A percentile compares a stretch with the other conserved stretches of the same genome.
These are phyloP conservation scores for Davidsoniella neocaledoniae DNA, from an alignment of 2,329 filamentous ascomycete genomes.

Conservation along the genomic window DNA sequence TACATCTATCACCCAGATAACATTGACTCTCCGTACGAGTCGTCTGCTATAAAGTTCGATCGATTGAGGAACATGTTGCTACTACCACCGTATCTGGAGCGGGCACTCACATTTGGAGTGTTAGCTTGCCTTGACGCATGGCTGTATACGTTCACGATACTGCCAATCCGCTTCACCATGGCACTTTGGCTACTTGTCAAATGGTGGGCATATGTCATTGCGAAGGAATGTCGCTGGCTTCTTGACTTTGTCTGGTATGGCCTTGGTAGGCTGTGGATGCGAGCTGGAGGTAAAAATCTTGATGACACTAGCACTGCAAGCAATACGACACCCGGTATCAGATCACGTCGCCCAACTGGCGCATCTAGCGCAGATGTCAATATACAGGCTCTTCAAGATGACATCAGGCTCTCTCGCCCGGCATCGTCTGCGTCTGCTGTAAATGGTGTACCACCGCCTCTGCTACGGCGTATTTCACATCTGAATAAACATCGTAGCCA, in stretches of 20 bases:
- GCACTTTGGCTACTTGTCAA: slow-evolving; percentile 58
- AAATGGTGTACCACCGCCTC: neutral
- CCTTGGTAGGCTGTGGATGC: slow-evolving; percentile 58
- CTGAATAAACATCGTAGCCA: slow-evolving; percentile 17
- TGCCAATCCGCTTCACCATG: slow-evolving; percentile 74
- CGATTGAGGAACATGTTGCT: slow-evolving; percentile 77
- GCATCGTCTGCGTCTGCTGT: neutral
- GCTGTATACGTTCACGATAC: slow-evolving; percentile 91
- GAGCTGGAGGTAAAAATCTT: slow-evolving; percentile 15
- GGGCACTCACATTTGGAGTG: slow-evolving; percentile 71
- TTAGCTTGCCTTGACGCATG: slow-evolving; percentile 88
- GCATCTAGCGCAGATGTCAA: neutral
- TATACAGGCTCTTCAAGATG: neutral
- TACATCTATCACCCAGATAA: slow-evolving; percentile 45
- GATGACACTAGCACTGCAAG: neutral
- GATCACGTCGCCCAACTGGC: neutral
- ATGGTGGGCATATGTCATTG: slow-evolving; percentile 62
- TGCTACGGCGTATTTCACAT: slow-evolving; percentile 11
- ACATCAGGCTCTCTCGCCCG: neutral
- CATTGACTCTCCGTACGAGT: slow-evolving; percentile 64
- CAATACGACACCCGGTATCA: neutral
- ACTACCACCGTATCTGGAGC: slow-evolving; percentile 66
- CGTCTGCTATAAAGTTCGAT: slow-evolving; percentile 80
- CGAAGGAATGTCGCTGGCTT: slow-evolving; percentile 56
- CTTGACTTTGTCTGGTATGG: slow-evolving; percentile 65